Evolutionary conservation across 208 protist genomes (phyloP), one percentile per base, ranked within the genome.

Genomic region (Leishmania lainsoni): DNA sequence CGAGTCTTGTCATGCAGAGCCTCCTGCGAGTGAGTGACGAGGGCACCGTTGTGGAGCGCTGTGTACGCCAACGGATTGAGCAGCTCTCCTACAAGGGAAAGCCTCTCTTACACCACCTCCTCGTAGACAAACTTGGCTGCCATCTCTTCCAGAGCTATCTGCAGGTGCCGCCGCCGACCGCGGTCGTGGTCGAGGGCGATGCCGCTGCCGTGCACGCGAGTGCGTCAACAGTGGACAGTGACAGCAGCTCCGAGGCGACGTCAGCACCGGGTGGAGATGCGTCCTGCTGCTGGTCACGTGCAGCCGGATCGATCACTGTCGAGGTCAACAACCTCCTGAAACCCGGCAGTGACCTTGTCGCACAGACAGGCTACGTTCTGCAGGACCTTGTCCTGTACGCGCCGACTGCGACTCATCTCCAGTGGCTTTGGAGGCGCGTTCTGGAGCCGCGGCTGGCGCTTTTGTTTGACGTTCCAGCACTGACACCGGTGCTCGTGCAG

Each of bases 121-220:
- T 98, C 1, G 76, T 87, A 22, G 93, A 98, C 84, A 72, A 77
- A 12, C 74, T 96, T 22, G 95, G 93, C 51, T 93, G 89, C 70
- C 93, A 96, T 81, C 80, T 96, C 29, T 95, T 98, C 73, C 92
- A 97, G 89, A 92, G 92, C n/a, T 97, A 93, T 80, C 42, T 95
- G 45, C 85, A 90, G 74, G 91, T 92, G 32, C 90, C 91, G 3
- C 75, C 85, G n/a, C 80, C 93, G 29, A 61, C 76, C 17, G 75
- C 75, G 26, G 84, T 94, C 16, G 39, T 93, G 14, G 89, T 86
- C 49, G 84, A 84, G 20, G 88, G 89, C 61, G 90, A 95, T 39
- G 63, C 65, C 29, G 66, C 78, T 8, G 81, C 84, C 35, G n/a
- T 70, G 22, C 58, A 56, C 16, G 63, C 48, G 56, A 49, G 63